Conservation (phyloP, 495 filamentous ascomycete genomes). For the Podospora pseudoanserina region DNA sequence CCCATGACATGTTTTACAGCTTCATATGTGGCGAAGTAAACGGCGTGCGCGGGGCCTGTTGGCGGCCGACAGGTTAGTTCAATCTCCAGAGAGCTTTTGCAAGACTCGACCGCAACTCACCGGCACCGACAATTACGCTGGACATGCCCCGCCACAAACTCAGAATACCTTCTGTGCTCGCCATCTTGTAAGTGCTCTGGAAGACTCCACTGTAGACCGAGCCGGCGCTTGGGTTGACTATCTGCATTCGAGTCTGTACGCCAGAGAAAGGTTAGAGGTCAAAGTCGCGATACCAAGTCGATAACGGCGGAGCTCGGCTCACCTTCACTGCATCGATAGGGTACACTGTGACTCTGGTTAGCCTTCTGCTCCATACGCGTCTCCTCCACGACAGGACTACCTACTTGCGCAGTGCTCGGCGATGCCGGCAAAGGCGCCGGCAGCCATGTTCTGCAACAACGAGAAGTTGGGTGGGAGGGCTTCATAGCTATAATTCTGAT, state of each 20-base stretch:
- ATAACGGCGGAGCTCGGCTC: conserved; percentile 28
- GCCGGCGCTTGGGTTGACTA: conserved; percentile 80
- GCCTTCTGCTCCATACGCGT: not conserved
- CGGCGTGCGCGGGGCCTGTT: conserved; percentile 89
- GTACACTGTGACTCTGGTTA: conserved; percentile 85
- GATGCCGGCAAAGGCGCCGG: conserved; percentile 95
- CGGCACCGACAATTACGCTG: conserved; percentile 92
- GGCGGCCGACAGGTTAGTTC: conserved; percentile 24
- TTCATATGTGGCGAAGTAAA: conserved; percentile 98
- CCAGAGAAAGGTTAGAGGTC: conserved; percentile 15
- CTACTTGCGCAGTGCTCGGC: conserved; percentile 60
- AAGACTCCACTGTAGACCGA: conserved; percentile 87
- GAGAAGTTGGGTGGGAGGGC: conserved; percentile 58
- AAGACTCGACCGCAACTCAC: conserved; percentile 48
- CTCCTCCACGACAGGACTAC: conserved; percentile 22
- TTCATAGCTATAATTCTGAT: conserved; percentile 47
- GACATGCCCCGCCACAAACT: conserved; percentile 96
- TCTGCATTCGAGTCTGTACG: conserved; percentile 90
- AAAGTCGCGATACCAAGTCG: conserved; percentile 2
- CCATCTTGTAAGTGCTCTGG: conserved; percentile 88
- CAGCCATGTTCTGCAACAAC: conserved; percentile 73
- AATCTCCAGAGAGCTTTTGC: conserved; percentile 10
- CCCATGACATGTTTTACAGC: conserved; percentile 93
- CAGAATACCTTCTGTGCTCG: conserved; percentile 78
- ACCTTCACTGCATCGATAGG: conserved; percentile 98